Evolutionary conservation across 495 filamentous ascomycete species (phyloP).

Genomic region (Xylaria longipes): DNA sequence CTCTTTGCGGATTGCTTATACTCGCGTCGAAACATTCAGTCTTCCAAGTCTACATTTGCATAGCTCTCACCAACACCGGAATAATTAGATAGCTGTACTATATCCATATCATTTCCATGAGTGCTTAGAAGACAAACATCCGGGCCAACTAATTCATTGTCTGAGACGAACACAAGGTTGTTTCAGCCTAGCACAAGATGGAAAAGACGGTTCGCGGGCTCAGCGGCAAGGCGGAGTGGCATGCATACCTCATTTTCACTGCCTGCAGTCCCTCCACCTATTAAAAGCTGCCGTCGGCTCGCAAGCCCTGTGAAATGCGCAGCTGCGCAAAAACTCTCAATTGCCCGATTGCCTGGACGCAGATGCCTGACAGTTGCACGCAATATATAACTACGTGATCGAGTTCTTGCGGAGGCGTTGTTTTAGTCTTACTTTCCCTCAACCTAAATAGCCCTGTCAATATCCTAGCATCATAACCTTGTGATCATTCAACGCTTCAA

Average conservation of each 20-base stretch:
- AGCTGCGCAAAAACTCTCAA: not conserved
- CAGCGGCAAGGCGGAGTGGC: not conserved
- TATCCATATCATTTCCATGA: too few species aligned
- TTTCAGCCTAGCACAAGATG: not conserved
- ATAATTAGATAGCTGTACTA: too few species aligned
- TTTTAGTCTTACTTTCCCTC: not conserved
- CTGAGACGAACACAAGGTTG: not conserved
- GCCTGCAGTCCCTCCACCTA: not conserved
- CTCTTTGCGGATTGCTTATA: too few species aligned
- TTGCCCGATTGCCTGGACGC: not conserved
- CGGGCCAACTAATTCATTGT: not conserved
- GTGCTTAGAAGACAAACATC: not conserved
- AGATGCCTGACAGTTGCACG: not conserved
- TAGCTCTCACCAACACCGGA: too few species aligned
- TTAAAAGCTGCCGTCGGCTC: not conserved
- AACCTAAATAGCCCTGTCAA: not conserved
- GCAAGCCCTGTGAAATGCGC: not conserved
- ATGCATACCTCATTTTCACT: not conserved
- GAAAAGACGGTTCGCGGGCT: constrained; percentile 4
- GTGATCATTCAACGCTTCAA: not conserved
- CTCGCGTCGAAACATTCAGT: too few species aligned
- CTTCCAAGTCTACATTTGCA: too few species aligned
- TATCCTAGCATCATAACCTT: too few species aligned
- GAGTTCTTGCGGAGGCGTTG: not conserved
- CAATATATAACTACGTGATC: not conserved